phyloP scores from a whole-genome alignment of 768 basidiomycete genomes.

The Termitomyces bulborhizus region DNA sequence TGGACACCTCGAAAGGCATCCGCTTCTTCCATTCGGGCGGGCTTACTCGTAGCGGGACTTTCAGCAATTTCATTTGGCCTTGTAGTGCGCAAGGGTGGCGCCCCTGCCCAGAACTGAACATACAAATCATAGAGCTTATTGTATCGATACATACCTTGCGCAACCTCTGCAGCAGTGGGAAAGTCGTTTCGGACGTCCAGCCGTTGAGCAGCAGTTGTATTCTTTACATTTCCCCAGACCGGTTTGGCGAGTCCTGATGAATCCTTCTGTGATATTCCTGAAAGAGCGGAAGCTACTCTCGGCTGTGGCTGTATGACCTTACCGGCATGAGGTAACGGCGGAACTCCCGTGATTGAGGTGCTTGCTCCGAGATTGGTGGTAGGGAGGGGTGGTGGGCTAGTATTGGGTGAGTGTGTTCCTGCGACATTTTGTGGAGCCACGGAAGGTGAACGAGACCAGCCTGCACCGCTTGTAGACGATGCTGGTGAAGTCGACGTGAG shows the following conservation, averaged over 20 bases:
- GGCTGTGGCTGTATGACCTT: constrained; percentile 70
- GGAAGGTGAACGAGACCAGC: constrained; percentile 79
- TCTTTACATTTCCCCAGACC: constrained; percentile 67
- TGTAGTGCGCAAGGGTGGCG: constrained; percentile 26
- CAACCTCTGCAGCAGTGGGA: constrained; percentile 95
- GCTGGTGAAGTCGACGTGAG: constrained; percentile 63
- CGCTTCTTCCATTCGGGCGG: constrained; percentile 70
- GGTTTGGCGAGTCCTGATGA: constrained; percentile 36
- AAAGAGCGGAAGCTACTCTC: constrained; percentile 30
- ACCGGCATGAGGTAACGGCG: constrained; percentile 50
- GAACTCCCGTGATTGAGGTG: constrained; percentile 23
- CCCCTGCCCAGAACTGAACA: constrained; percentile 15
- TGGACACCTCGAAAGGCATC: constrained; percentile 95
- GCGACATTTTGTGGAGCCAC: constrained; percentile 51
- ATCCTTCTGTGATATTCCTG: constrained; percentile 25
- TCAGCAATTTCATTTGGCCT: constrained; percentile 45
- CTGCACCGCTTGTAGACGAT: constrained; percentile 51
- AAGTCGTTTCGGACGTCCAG: constrained; percentile 64
- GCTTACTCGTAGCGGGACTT: constrained; percentile 46
- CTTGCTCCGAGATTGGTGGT: constrained; percentile 26
- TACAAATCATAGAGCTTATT: neutral
- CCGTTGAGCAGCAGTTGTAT: constrained; percentile 29
- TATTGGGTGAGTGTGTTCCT: constrained; percentile 39
- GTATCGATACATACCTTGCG: constrained; percentile 52
- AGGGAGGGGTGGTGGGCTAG: constrained; percentile 32